Conservation (phyloP, 2,329 filamentous ascomycete species). For the Colletotrichum noveboracense region DNA sequence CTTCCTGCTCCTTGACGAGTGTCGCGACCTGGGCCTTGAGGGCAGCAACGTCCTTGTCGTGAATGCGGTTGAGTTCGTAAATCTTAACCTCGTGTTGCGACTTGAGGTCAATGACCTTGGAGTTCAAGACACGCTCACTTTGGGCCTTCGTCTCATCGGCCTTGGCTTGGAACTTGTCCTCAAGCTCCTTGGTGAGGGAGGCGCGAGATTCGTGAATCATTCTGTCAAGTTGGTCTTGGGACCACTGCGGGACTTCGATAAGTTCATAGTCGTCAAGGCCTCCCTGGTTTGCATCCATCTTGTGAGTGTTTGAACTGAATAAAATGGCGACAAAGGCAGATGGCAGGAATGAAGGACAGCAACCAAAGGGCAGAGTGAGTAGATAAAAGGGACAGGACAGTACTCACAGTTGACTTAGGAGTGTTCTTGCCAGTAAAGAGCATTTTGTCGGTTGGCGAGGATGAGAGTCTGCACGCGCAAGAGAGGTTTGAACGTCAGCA, state of each 20-base stretch:
- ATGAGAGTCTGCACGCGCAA: background rate
- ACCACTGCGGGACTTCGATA: background rate
- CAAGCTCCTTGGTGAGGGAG: accelerated
- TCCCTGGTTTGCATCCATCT: background rate
- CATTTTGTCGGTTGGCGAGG: background rate
- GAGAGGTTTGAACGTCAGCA: background rate
- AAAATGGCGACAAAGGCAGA: background rate
- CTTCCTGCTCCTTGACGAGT: background rate
- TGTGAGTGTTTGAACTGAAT: background rate
- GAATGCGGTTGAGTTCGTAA: accelerated
- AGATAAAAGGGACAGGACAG: accelerated
- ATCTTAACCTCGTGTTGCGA: background rate
- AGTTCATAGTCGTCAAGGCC: accelerated
- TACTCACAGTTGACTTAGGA: background rate
- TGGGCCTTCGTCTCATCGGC: accelerated
- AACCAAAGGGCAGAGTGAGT: accelerated
- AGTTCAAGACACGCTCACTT: background rate
- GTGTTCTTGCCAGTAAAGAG: background rate
- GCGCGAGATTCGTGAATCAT: accelerated
- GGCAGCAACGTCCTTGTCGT: background rate
- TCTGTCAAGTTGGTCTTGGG: background rate
- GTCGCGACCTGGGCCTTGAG: accelerated
- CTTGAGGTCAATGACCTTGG: background rate
- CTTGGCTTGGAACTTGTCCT: accelerated
- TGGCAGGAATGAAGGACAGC: background rate